Conservation (phyloP, 495 filamentous ascomycete genomes). For the Trichocladium antarcticum region DNA sequence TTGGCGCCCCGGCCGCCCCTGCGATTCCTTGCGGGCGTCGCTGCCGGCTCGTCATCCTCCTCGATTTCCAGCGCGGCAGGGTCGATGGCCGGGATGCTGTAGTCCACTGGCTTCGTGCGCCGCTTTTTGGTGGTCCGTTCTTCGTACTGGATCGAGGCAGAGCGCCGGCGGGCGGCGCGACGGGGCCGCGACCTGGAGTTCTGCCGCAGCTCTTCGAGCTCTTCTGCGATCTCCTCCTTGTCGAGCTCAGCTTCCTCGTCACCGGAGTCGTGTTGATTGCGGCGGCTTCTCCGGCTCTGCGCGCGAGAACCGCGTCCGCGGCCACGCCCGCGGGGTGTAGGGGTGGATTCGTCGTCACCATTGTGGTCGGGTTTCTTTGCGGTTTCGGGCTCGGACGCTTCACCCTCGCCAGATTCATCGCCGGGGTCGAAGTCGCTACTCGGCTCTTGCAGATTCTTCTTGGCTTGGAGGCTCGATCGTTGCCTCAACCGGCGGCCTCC, state of each 20-base stretch:
- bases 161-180: slow-evolving; percentile 42
- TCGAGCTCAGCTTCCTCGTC: slow-evolving; percentile 58
- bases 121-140: slow-evolving; percentile 29
- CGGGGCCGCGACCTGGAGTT: slow-evolving; percentile 38
- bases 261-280: slow-evolving; percentile 17
- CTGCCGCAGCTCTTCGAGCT: slow-evolving; percentile 54
- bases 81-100: slow-evolving; percentile 61
- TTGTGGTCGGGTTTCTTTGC: slow-evolving; percentile 20
- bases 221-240: slow-evolving; percentile 67
- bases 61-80: slow-evolving; percentile 56
- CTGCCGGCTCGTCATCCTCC: slow-evolving; percentile 49
- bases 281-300: slow-evolving; percentile 31
- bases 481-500: slow-evolving; percentile 38
- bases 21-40: slow-evolving; percentile 59
- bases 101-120: slow-evolving; percentile 36
- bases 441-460: slow-evolving; percentile 50
- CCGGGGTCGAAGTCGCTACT: slow-evolving; percentile 84
- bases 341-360: slow-evolving; percentile 33
- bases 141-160: slow-evolving; percentile 48
- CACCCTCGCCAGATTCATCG: slow-evolving; percentile 48
- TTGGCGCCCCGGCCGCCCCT: slow-evolving; percentile 44
- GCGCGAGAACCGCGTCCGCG: slow-evolving; percentile 28
- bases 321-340: slow-evolving; percentile 31
- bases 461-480: slow-evolving; percentile 35
- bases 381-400: slow-evolving; percentile 35